Evolutionary conservation across 2,329 filamentous ascomycete genomes (phyloP), one percentile per base, ranked within the genome.

Genomic region (Sclerotinia borealis): DNA sequence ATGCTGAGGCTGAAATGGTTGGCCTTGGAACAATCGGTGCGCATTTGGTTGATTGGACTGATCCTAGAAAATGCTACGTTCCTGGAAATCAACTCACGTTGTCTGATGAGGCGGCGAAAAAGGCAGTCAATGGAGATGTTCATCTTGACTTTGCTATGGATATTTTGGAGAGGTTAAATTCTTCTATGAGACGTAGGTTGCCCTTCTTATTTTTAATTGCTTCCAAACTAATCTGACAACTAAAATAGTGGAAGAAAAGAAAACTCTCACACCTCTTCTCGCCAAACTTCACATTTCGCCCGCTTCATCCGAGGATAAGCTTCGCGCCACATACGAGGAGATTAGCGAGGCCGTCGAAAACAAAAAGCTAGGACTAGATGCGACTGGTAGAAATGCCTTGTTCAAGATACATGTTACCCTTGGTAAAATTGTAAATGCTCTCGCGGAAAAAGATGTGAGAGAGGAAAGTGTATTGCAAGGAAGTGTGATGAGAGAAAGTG

Each of bases 31-130:
- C 87, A 3, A 90, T 96, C 64, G 92, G 91, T 1, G 86, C 90
- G 3, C 93, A 92, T 72, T 79, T 98, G 9, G 85, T 93, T 0
- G 93, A 98, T 74, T 98, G 93, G 95, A 98, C 93, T 0, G 93
- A 98, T 75, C 92, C 93, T 43, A 82, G 93, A 56, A 93, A 96
- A 75, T 91, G 79, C 77, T 90, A 77, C 77, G 82, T 75, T 63
- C 81, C 78, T 68, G 70, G 78, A 51, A 74, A 73, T 34, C 69
- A 78, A 34, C 70, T 77, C 1, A 71, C 81, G 1, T 77, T 79
- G 64, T 77, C 73, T 29, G 77, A 76, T 59, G 84, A 89, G 55
- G 80, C 79, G 1, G 81, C 84, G 60, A 87, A 84, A 75, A 87
- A 83, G 78, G 80, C 79, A 59, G 83, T 90, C 19, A 88, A 90